Evolutionary conservation across 768 basidiomycete species (phyloP), one percentile per base, ranked within the genome.

Genomic region (Phylloporus arenicola): DNA sequence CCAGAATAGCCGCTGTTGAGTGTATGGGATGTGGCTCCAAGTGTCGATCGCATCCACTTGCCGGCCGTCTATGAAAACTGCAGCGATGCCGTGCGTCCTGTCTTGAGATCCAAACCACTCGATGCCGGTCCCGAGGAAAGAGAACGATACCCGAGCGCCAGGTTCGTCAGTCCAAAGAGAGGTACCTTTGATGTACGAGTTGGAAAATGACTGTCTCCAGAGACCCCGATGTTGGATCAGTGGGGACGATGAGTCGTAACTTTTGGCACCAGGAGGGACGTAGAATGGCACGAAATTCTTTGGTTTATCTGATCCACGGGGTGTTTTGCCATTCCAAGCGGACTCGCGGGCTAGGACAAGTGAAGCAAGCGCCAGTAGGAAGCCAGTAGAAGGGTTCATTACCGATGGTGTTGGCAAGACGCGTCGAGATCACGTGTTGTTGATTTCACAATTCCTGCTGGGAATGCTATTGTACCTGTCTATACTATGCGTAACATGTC

Each of bases 91-190:
- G 58, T 88, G 80, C 14, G 56, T 63, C 35, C 61, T 70, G 56
- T 78, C 80, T 35, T 69, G 72, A 58, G 73, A 77, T 27, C 88
- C 88, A 56, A 88, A 89, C 82, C 82, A 86, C 67, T 89, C 88
- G 55, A 90, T 74, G 1, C 85, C 85, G 12, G 82, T 84, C 13
- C 87, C 88, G n/a, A 70, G 70, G 65, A 88, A 88, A 3, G 75
- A 72, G 65, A 88, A 77, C 2, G 71, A 70, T 41, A 78, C 69
- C 4, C 76, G 67, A 11, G 86, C 80, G 42, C 72, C 72, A 16
- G 65, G 65, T 41, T 76, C 65, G 13, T 70, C 67, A 0, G 84
- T 83, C 60, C 72, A 75, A 13, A 72, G 76, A 30, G 80, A 65
- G 13, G 80, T 77, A 14, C 76, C 72, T 17, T 75, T 68, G 27